A percentile compares a stretch with the other conserved stretches of the same genome.
Conservation (phyloP, 2,329 filamentous ascomycete species). For the Aspergillus tamarii region DNA sequence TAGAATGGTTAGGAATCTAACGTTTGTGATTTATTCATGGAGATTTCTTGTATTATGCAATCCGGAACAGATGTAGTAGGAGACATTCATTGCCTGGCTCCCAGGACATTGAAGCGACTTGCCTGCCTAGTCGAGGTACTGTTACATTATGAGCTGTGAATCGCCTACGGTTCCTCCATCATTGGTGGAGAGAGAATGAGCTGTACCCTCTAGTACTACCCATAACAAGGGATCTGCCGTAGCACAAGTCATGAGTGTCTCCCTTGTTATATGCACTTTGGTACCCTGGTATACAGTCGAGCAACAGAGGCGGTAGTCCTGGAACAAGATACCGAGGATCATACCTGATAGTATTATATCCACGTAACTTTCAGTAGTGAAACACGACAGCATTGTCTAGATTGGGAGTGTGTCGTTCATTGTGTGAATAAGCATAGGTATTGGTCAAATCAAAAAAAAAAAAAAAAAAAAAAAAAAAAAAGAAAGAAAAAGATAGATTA, state of each 20-base stretch:
- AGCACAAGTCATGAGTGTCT: neutral
- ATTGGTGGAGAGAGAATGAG: neutral
- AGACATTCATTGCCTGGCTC: neutral
- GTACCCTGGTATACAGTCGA: too few species aligned
- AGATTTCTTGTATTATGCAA: neutral
- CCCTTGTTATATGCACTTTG: neutral
- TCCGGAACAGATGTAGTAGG: neutral
- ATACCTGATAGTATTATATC: too few species aligned
- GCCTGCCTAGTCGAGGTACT: neutral
- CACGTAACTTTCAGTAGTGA: too few species aligned
- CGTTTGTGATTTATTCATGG: neutral
- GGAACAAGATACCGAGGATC: too few species aligned
- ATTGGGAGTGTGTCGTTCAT: too few species aligned
- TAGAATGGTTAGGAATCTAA: slow-evolving; percentile 8
- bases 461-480: too few species aligned
- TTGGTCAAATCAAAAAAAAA: too few species aligned
- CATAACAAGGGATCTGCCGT: neutral
- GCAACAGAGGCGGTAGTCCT: too few species aligned
- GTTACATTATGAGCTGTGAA: neutral
- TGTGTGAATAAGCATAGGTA: too few species aligned
- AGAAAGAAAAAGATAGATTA: too few species aligned
- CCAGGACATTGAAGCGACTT: neutral
- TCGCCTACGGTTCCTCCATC: neutral
- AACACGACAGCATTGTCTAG: too few species aligned
- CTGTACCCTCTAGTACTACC: neutral